A percentile compares a stretch with the other conserved stretches of the same genome.
Evolutionary conservation across 176 grass and related monocot genomes (phyloP).

Genomic region (Carex cristatella): DNA sequence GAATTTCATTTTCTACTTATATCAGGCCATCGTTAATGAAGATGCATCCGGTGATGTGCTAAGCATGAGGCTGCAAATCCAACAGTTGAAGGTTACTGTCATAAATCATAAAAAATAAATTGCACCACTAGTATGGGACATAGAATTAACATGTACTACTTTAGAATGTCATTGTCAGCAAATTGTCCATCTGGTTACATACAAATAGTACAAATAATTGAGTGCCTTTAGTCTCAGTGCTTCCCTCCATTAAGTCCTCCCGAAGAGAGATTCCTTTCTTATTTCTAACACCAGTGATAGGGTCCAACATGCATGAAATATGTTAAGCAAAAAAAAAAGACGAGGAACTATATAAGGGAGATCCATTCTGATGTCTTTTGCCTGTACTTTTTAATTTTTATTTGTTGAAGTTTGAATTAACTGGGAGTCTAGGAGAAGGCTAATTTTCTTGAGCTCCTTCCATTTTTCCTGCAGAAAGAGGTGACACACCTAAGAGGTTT

Average conservation of each 20-base stretch:
- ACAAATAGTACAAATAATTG: neutral
- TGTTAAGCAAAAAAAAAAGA: neutral
- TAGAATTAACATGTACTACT: neutral
- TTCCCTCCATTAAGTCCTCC: neutral
- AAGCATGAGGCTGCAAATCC: constrained; percentile 92
- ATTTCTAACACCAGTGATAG: no score
- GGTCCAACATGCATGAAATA: neutral
- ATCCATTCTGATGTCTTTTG: neutral
- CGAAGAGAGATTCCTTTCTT: no score
- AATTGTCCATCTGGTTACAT: neutral
- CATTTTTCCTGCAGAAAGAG: constrained; percentile 61
- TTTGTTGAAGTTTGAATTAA: neutral
- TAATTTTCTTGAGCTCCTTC: neutral
- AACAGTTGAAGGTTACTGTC: constrained; percentile 75
- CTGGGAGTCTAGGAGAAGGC: neutral
- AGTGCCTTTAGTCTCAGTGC: neutral
- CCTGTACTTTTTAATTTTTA: constrained; percentile 5
- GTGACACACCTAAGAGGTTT: constrained; percentile 60
- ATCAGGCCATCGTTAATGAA: constrained; percentile 88
- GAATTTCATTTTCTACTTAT: constrained; percentile 19
- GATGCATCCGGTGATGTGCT: constrained; percentile 93
- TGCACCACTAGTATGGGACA: neutral
- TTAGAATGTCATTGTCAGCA: neutral
- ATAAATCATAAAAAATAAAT: neutral
- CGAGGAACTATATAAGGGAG: neutral